Percentiles rank a stretch among this genome's conserved stretches.
These are phyloP conservation scores for Pseudonitzschia delicatissima DNA, from an alignment of 108 stramenopile species.

Conservation along the genomic window DNA sequence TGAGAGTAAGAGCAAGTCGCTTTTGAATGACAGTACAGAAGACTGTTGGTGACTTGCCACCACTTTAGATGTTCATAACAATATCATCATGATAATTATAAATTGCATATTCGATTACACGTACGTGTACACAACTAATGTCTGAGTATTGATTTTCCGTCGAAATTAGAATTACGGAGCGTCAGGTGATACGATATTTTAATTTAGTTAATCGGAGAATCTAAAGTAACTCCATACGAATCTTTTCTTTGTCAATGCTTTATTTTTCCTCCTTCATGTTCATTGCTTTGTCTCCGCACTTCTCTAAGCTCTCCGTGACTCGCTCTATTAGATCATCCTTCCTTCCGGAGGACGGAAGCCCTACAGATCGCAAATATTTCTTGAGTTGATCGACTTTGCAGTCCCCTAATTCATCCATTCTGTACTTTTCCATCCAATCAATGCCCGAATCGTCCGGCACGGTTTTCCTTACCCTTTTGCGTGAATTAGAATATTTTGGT, in stretches of 20 bases:
- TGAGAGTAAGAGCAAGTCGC: neutral
- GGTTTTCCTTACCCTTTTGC: conserved; percentile 38
- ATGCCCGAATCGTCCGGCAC: conserved; percentile 41
- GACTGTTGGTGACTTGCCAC: too few relatives aligned
- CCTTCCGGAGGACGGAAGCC: conserved; percentile 40
- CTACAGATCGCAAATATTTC: conserved; percentile 51
- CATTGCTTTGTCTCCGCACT: too few relatives aligned
- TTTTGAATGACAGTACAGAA: conserved; percentile 14
- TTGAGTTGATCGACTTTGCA: conserved; percentile 52
- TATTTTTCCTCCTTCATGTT: neutral
- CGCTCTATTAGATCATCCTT: conserved; percentile 57
- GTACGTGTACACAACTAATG: too few relatives aligned
- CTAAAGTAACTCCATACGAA: too few relatives aligned
- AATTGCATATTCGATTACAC: too few relatives aligned
- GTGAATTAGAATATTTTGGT: conserved; percentile 8
- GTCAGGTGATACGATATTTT: too few relatives aligned
- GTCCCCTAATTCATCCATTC: conserved; percentile 30
- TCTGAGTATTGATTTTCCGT: too few relatives aligned
- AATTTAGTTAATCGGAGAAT: too few relatives aligned
- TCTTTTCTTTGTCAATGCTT: neutral
- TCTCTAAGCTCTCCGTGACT: conserved; percentile 16
- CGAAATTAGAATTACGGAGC: too few relatives aligned
- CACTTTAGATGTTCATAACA: neutral
- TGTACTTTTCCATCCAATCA: conserved; percentile 58
- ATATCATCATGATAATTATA: too few relatives aligned